phyloP scores from a whole-genome alignment of 768 basidiomycete genomes.

The Suillus subaureus region DNA sequence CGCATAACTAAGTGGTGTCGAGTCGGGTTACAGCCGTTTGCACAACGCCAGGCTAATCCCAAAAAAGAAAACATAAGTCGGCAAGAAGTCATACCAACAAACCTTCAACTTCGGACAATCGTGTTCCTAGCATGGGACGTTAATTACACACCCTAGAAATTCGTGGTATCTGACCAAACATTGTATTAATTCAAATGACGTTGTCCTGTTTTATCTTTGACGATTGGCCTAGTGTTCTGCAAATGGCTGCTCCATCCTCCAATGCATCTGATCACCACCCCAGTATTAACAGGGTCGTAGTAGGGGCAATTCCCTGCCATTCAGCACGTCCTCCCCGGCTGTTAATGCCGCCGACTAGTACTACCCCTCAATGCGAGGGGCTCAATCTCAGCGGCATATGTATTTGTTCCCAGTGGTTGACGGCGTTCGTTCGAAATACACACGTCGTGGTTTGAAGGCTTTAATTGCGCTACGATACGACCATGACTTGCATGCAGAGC shows the following conservation, averaged over 20 bases:
- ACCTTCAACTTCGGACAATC: no score
- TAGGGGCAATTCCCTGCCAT: neutral
- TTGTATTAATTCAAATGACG: no score
- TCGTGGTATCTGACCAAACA: no score
- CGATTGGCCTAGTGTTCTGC: no score
- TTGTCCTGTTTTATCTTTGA: no score
- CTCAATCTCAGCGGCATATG: neutral
- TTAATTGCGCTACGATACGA: neutral
- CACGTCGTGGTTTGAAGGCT: neutral
- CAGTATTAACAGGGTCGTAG: neutral
- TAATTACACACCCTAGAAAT: no score
- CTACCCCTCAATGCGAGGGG: neutral
- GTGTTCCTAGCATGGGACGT: no score
- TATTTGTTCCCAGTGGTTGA: neutral
- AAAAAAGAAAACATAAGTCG: no score
- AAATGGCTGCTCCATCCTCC: neutral
- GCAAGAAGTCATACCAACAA: no score
- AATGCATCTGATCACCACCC: neutral
- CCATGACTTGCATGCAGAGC: neutral
- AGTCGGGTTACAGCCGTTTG: neutral
- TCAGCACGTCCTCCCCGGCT: neutral
- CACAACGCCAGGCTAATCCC: neutral
- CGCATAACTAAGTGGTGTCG: neutral
- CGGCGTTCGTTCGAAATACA: slow-evolving; percentile 3
- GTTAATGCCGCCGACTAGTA: neutral